Conservation (phyloP, 352 stramenopile genomes). For the Globisporangium perplexum region DNA sequence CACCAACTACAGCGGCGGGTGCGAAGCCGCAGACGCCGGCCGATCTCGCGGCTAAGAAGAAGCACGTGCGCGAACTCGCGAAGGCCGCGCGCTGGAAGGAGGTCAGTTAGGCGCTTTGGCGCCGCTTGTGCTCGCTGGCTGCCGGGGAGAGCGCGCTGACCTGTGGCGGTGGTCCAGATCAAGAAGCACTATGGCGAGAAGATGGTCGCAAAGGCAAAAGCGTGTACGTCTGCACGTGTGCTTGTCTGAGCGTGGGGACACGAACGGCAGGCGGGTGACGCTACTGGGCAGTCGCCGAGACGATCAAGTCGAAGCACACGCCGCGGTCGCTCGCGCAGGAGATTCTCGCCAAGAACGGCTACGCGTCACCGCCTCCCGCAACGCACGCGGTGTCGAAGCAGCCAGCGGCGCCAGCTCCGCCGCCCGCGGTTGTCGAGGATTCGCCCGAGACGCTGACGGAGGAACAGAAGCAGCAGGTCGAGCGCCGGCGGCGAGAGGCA, state of each 20-base stretch:
- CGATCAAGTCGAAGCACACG: constrained; percentile 40
- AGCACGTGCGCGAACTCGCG: constrained; percentile 66
- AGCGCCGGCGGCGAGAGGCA: constrained; percentile 42
- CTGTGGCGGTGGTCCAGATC: constrained; percentile 29
- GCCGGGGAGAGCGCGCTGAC: background rate
- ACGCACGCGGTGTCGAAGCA: background rate
- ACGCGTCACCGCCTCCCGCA: constrained; percentile 12
- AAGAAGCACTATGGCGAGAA: constrained; percentile 57
- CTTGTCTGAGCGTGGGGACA: background rate
- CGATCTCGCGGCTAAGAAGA: constrained; percentile 59
- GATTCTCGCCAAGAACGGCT: constrained; percentile 61
- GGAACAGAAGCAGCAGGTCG: constrained; percentile 47
- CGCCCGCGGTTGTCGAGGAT: constrained; percentile 11
- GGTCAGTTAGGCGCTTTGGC: no score
- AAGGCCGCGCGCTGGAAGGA: constrained; percentile 41
- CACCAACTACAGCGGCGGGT: constrained; percentile 9
- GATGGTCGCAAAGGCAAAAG: constrained; percentile 59
- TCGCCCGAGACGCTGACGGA: constrained; percentile 44
- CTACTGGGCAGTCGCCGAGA: constrained; percentile 39
- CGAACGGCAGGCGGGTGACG: background rate
- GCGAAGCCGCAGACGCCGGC: constrained; percentile 12
- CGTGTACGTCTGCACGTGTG: constrained; percentile 27
- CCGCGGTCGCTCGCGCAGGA: constrained; percentile 56
- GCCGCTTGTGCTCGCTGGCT: background rate
- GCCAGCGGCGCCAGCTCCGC: background rate